Conservation (phyloP, 2,329 filamentous ascomycete genomes). For the Ascochyta clinopodiicola region DNA sequence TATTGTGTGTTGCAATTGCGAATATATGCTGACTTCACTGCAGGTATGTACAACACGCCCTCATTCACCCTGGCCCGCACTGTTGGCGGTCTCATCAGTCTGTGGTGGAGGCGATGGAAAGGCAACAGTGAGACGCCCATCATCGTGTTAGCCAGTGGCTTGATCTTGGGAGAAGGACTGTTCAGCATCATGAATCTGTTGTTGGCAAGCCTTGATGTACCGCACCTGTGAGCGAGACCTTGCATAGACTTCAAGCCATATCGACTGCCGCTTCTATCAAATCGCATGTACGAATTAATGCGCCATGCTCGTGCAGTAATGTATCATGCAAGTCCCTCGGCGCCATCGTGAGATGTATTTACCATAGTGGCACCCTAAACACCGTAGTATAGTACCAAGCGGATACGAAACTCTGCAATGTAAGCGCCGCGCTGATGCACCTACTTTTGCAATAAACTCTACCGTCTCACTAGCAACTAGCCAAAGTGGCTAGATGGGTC, state of each 20-base stretch:
- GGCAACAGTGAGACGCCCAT: slow-evolving; percentile 72
- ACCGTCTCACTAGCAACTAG: not conserved
- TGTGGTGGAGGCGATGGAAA: slow-evolving; percentile 26
- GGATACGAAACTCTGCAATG: not conserved
- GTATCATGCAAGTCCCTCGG: not conserved
- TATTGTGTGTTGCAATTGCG: slow-evolving; percentile 13
- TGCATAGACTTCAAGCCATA: not conserved
- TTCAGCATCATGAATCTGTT: slow-evolving; percentile 70
- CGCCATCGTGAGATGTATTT: not conserved
- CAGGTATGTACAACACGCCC: slow-evolving; percentile 96
- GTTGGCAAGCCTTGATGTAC: slow-evolving; percentile 65
- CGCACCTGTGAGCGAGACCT: slow-evolving; percentile 10
- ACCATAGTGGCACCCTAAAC: not conserved
- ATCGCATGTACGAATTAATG: not conserved
- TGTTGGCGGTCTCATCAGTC: slow-evolving; percentile 68
- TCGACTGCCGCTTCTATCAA: too few relatives aligned
- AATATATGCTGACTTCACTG: slow-evolving; percentile 1
- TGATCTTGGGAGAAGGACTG: slow-evolving; percentile 67
- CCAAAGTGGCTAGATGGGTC: not conserved
- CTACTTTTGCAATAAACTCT: not conserved
- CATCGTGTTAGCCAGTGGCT: slow-evolving; percentile 86
- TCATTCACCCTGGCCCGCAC: slow-evolving; percentile 92
- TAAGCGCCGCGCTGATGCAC: not conserved
- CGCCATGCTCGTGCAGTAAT: not conserved
- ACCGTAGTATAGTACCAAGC: not conserved